Conservation (phyloP, 257 asterid species). For the Solanum sejunctum region DNA sequence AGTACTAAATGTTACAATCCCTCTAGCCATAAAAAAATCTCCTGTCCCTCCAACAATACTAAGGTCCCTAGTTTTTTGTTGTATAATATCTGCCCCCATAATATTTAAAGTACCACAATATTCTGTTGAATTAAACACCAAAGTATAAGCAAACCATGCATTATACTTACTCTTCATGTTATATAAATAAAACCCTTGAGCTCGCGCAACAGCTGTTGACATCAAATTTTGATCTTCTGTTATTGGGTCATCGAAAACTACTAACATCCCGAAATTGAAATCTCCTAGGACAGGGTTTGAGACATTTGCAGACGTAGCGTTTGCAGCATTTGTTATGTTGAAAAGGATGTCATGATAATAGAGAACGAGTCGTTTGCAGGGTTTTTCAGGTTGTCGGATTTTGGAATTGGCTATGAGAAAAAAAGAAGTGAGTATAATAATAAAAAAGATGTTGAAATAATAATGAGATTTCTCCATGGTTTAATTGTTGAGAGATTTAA, state of each 20-base stretch:
- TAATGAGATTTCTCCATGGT: not conserved
- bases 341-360: conserved; percentile 53
- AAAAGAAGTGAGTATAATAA: not conserved
- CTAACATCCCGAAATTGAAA: conserved; percentile 28
- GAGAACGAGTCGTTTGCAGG: conserved; percentile 40
- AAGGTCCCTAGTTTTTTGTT: conserved; percentile 34
- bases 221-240: conserved; percentile 27
- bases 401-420: not conserved
- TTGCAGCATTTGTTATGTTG: conserved; percentile 40
- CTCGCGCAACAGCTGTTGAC: conserved; percentile 37
- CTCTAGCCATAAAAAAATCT: conserved; percentile 60
- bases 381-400: conserved; percentile 11
- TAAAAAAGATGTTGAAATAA: not conserved
- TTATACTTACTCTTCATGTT: conserved; percentile 20
- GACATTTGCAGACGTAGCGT: conserved; percentile 35
- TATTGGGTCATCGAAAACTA: conserved; percentile 50
- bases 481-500: not conserved
- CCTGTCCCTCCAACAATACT: conserved; percentile 61
- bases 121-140: conserved; percentile 37
- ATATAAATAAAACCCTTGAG: conserved; percentile 56
- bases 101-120: conserved; percentile 38
- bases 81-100: conserved; percentile 46
- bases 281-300: conserved; percentile 13
- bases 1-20: conserved; percentile 33
- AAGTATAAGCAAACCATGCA: conserved; percentile 63